Base-by-base conservation (phyloP, 306 rosid genomes). In the Corylus heterophylla region DNA sequence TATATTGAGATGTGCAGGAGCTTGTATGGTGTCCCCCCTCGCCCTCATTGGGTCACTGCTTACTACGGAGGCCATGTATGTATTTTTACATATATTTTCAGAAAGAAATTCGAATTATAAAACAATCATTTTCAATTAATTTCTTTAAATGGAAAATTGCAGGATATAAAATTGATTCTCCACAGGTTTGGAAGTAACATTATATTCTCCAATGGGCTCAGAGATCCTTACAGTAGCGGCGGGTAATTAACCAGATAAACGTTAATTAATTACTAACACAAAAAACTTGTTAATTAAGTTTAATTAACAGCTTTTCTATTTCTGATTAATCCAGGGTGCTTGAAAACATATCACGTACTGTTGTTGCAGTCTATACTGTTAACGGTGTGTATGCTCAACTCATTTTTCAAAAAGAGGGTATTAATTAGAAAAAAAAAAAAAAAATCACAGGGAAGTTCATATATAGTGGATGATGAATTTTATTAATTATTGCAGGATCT, bases 31-130 rank as follows among this genome's bases (percentile, higher is more conserved):
- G 91, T 92, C 59, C 76, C 82, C 16, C 90, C 97, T 79, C 87
- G 92, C 0, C 91, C 92, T 12, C 84, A 90, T 49, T 92, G 91
- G 95, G 77, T 82, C 73, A 86, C 89, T 44, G 81, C 85, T 55
- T 89, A 90, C 58, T 92, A 85, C 71, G 95, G 97, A 58, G 95
- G 93, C 74, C 87, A 90, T 68, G 97, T 90, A 82, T 54, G 95
- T 61, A n/a, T 8, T 4, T 27, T 27, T 4, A 5, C 11, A 22
- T 27, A 2, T 20, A 58, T 58, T 4, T 58, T 31, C 4, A 5
- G 20, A 61, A 17, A 31, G 2, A 31, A 31, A 31, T 61, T 58
- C 16, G 1, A 62, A 12, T 0, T 29, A 27, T 61, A 39, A 31
- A 31, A 31, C 2, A 29, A 35, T 37, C 2, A 39, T 39, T 69